phyloP scores from a whole-genome alignment of 1,284 basidiomycete genomes.

The Anthracocystis walkeri region DNA sequence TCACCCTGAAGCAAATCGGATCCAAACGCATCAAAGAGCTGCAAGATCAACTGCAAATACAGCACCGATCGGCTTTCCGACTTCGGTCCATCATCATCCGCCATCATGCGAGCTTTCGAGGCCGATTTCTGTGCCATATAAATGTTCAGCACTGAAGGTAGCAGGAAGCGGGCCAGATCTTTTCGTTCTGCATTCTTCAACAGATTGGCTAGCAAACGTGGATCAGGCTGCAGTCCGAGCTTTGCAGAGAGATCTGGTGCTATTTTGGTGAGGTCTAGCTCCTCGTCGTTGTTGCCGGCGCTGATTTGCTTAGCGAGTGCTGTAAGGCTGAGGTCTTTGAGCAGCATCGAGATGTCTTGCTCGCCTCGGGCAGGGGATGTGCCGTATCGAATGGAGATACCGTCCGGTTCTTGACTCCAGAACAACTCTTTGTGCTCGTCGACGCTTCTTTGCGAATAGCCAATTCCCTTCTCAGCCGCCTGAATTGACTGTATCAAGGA shows the following conservation, averaged over 20 bases:
- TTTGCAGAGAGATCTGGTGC: constrained; percentile 42
- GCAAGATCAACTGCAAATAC: constrained; percentile 61
- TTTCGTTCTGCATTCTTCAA: constrained; percentile 39
- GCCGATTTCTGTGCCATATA: constrained; percentile 49
- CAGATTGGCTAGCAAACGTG: constrained; percentile 38
- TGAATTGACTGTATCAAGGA: constrained; percentile 25
- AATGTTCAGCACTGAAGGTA: constrained; percentile 42
- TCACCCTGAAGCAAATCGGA: constrained; percentile 56
- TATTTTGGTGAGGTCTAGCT: constrained; percentile 33
- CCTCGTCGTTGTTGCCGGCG: constrained; percentile 22
- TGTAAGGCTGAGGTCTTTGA: constrained; percentile 39
- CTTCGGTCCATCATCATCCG: not conserved
- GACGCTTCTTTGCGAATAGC: constrained; percentile 1
- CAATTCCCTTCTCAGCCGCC: constrained; percentile 38
- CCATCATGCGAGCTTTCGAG: constrained; percentile 12
- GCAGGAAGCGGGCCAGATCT: constrained; percentile 41
- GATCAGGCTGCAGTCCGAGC: constrained; percentile 48
- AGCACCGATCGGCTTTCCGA: constrained; percentile 45
- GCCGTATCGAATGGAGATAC: constrained; percentile 36
- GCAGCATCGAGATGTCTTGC: constrained; percentile 27
- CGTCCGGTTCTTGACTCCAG: constrained; percentile 35
- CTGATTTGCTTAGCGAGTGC: constrained; percentile 45
- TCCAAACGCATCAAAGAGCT: constrained; percentile 63
- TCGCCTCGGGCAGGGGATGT: not conserved
- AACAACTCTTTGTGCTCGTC: constrained; percentile 11